These are phyloP conservation scores for Abelmoschus esculentus DNA, from an alignment of 345 rosid genomes.

Conservation along the genomic window DNA sequence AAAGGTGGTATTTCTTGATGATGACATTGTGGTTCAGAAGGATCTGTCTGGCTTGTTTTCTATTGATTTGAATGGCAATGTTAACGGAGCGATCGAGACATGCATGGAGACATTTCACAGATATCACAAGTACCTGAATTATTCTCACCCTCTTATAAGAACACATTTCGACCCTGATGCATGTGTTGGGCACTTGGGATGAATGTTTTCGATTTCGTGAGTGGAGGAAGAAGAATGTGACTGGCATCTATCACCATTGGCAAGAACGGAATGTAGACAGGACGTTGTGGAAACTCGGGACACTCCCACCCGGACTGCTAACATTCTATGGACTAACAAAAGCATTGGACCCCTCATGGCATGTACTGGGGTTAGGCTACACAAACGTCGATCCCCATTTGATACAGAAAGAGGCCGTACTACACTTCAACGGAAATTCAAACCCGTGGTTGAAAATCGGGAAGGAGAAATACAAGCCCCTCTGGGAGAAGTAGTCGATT, in stretches of 20 bases:
- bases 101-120: conserved; percentile 97
- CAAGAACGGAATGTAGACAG: conserved; percentile 80
- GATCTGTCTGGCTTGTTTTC: conserved; percentile 67
- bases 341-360: conserved; percentile 76
- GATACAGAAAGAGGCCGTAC: conserved; percentile 85
- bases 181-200: conserved; percentile 95
- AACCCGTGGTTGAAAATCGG: conserved; percentile 98
- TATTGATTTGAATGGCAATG: conserved; percentile 62
- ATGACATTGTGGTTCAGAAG: conserved; percentile 75
- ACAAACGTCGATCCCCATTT: conserved; percentile 64
- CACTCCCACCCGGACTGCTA: conserved; percentile 77
- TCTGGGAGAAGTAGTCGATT: conserved; percentile 81
- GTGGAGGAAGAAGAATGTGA: conserved; percentile 86
- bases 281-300: conserved; percentile 92
- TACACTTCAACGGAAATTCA: conserved; percentile 88
- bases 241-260: conserved; percentile 85
- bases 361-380: conserved; percentile 81
- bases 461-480: conserved; percentile 83
- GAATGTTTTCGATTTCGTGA: conserved; percentile 83
- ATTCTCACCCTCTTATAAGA: neutral
- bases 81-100: conserved; percentile 91
- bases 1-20: conserved; percentile 82
- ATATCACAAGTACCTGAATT: conserved; percentile 56
- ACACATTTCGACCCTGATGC: neutral
- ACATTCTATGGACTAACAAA: conserved; percentile 85